Evolutionary conservation across 495 filamentous ascomycete species (phyloP), one percentile per base, ranked within the genome.

Genomic region (Penicillium egyptiacum): DNA sequence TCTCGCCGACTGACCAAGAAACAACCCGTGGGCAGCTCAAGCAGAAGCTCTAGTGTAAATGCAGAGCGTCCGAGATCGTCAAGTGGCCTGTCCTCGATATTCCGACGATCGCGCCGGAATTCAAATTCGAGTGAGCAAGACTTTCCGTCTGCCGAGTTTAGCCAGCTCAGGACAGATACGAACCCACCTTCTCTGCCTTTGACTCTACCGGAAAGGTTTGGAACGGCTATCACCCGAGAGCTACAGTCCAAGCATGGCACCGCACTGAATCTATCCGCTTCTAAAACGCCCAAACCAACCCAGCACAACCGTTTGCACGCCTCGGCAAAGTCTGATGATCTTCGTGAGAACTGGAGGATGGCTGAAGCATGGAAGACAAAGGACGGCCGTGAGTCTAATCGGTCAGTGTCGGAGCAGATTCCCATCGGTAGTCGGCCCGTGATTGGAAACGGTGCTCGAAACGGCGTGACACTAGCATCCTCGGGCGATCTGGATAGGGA

Each of bases 1-100:
- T 57, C 68, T 31, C 71, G 68, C 19, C 71, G 72, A 39, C 60
- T 77, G 22, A 69, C 66, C n/a, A 77, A 75, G 56, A 77, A 75
- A 43, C 69, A 73, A 33, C 71, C 72, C 0, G 41, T 70, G 6
- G 52, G 58, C 30, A 74, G 58, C 56, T 69, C 69, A 16, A 69
- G 60, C 14, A 67, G 74, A 47, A 64, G 64, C 14, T 73, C 72
- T n/a, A 75, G 74, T 51, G 64, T 62, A 19, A 66, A 62, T 49
- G 59, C 59, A 19, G 67, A 68, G 11, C 61, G 67, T 53, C 57
- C 63, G 28, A 60, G 61, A n/a, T 68, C 70, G 7, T 65, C 70
- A 5, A 60, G 61, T 9, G 57, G 64, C 4, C 57, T 76, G 25
- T 65, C 71, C 12, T 65, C 65, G 2, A 59, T 75, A 5, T 74